Base-by-base conservation (phyloP, 2,329 filamentous ascomycete species). In the Arthrobotrys conoides region DNA sequence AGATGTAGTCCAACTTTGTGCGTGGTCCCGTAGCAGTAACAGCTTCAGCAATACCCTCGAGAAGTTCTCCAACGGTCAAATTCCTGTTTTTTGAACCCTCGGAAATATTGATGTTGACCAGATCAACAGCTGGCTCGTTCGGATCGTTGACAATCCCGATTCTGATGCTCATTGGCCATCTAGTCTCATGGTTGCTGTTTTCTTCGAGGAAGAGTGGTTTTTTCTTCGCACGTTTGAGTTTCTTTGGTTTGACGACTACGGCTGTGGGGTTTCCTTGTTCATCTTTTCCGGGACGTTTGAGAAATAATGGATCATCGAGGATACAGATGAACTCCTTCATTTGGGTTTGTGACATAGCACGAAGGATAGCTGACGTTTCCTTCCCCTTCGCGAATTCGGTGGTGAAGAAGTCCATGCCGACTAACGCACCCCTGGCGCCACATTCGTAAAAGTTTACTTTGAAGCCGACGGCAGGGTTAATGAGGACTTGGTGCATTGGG, bases 151-250 rank as follows among this genome's bases (percentile, higher is more conserved):
- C 3, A 18, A 61, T 6, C 1, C 55, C 55, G 55, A 61, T 61
- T 61, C 55, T 61, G 33, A 61, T 22, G 24, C 55, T 61, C 30
- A 61, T 44, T 16, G 55, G 55, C 9, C 10, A 61, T 16, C 55
- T 41, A 18, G 55, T 61, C 4, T 3, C 3, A 8, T 41, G 1
- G 33, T 44, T 61, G 55, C 41, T 61, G 18, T 61, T 61, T n/a
- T 61, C 33, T 33, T 61, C 2, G 12, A 41, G 10, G 55, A 61
- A 61, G 36, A 30, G 27, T 30, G 12, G 5, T 24, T 30, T 18
- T 16, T 30, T 18, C 33, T 61, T 61, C 33, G 3, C 24, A 3
- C 36, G 30, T 24, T 61, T 61, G 16, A 57, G 30, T 16, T 41
- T 61, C 10, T 6, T 41, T 5, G 16, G 53, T 8, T 57, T 57